Conservation (phyloP, 2,329 filamentous ascomycete genomes). For the Coleophoma crateriformis region DNA sequence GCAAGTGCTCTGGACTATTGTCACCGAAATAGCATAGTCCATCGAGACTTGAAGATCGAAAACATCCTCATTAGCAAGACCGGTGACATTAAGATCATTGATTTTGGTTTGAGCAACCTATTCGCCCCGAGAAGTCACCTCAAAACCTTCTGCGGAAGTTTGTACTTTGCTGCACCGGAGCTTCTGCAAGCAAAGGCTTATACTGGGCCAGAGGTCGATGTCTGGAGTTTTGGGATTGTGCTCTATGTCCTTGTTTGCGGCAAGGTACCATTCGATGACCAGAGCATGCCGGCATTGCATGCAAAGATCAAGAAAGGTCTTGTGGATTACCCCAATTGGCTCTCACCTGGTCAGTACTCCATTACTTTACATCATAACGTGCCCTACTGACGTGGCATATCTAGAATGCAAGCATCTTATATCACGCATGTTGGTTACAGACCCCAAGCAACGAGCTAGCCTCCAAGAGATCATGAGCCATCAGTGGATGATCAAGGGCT, state of each 20-base stretch:
- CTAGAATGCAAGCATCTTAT: conserved; percentile 91
- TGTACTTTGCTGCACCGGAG: conserved; percentile 97
- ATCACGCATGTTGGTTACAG: conserved; percentile 91
- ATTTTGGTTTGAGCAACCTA: conserved; percentile 95
- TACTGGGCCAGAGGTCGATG: conserved; percentile 91
- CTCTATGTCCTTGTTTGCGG: conserved; percentile 95
- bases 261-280: conserved; percentile 97
- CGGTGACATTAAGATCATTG: conserved; percentile 98
- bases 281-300: conserved; percentile 97
- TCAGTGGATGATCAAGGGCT: conserved; percentile 94
- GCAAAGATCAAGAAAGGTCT: conserved; percentile 97
- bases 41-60: conserved; percentile 96
- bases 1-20: conserved; percentile 96
- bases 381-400: too few relatives aligned
- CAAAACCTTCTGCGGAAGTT: conserved; percentile 94
- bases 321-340: conserved; percentile 92
- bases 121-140: conserved; percentile 81
- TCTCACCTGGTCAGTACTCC: conserved; percentile 69
- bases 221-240: conserved; percentile 99
- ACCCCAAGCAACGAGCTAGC: conserved; percentile 79
- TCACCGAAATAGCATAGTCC: conserved; percentile 96
- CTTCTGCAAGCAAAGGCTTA: conserved; percentile 90
- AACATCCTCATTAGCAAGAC: conserved; percentile 99
- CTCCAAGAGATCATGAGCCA: conserved; percentile 91
- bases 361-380: too few relatives aligned